Conservation (phyloP, 2,329 filamentous ascomycete genomes). For the Scytalidium sp. region DNA sequence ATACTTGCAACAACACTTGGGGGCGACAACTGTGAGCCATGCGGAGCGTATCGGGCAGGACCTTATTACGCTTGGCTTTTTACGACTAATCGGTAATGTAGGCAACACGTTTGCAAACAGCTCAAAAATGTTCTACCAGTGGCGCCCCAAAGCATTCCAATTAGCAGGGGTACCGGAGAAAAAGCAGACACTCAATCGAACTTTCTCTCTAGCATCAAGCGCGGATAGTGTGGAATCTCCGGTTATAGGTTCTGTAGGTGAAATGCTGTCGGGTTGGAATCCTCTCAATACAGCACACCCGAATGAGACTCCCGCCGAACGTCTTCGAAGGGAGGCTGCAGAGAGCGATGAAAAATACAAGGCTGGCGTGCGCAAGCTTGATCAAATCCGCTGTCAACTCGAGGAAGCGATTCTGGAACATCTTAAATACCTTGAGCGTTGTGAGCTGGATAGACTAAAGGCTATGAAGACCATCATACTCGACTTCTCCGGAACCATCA, state of each 20-base stretch:
- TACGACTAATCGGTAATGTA: slow-evolving; percentile 89
- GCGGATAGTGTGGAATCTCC: slow-evolving; percentile 70
- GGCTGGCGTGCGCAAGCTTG: slow-evolving; percentile 76
- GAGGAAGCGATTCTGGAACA: slow-evolving; percentile 93
- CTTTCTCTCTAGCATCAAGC: slow-evolving; percentile 67
- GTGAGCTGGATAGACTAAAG: slow-evolving; percentile 92
- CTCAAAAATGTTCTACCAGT: slow-evolving; percentile 96
- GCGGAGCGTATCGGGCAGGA: slow-evolving; percentile 95
- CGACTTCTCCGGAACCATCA: slow-evolving; percentile 95
- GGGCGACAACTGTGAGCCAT: slow-evolving; percentile 79
- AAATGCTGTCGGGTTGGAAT: slow-evolving; percentile 91
- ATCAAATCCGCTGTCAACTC: slow-evolving; percentile 87
- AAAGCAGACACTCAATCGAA: slow-evolving; percentile 69
- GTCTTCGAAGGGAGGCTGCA: slow-evolving; percentile 79
- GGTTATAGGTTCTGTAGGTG: slow-evolving; percentile 76
- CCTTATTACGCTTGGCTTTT: slow-evolving; percentile 78
- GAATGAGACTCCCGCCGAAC: slow-evolving; percentile 89
- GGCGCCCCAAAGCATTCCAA: slow-evolving; percentile 89
- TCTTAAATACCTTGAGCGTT: slow-evolving; percentile 93
- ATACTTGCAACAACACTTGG: slow-evolving; percentile 88
- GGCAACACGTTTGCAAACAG: slow-evolving; percentile 96
- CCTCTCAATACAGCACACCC: slow-evolving; percentile 84
- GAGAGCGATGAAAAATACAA: slow-evolving; percentile 97
- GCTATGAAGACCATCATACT: slow-evolving; percentile 97
- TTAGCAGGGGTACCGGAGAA: slow-evolving; percentile 85